Conservation (phyloP, 768 basidiomycete genomes). For the Tricholoma matsutake region DNA sequence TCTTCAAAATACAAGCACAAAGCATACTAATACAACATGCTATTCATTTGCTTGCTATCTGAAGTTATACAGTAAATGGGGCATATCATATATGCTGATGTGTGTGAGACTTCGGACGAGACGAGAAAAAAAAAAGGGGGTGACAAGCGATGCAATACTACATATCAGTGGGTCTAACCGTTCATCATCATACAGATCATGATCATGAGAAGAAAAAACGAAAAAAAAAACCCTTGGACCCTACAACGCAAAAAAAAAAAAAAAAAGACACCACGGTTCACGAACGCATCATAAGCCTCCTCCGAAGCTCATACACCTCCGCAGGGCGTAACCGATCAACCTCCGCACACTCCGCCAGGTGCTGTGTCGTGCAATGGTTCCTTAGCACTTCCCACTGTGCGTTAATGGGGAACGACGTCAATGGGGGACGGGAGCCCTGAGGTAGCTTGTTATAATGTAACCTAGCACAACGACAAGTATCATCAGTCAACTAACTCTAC, state of each 20-base stretch:
- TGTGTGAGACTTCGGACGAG: no score
- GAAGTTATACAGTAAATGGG: no score
- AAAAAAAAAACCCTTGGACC: neutral
- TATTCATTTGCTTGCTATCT: no score
- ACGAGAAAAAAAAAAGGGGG: no score
- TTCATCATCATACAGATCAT: no score
- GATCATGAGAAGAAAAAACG: neutral
- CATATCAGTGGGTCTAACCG: no score
- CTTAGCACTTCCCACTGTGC: conserved; percentile 36
- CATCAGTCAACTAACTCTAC: no score
- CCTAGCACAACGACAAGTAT: neutral
- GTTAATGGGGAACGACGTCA: conserved; percentile 23
- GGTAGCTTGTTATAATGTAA: conserved; percentile 2
- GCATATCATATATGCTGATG: no score
- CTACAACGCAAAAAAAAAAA: neutral
- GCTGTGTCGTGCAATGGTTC: conserved; percentile 30
- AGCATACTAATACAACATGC: no score
- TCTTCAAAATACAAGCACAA: no score
- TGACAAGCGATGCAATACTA: no score
- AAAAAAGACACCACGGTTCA: neutral
- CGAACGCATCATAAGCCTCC: conserved; percentile 16
- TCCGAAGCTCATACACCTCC: conserved; percentile 32
- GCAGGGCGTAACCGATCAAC: conserved; percentile 32
- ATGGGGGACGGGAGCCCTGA: neutral
- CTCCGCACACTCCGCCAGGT: conserved; percentile 34